Base-by-base conservation (phyloP, 2,329 filamentous ascomycete species). In the Ophiostoma montium region DNA sequence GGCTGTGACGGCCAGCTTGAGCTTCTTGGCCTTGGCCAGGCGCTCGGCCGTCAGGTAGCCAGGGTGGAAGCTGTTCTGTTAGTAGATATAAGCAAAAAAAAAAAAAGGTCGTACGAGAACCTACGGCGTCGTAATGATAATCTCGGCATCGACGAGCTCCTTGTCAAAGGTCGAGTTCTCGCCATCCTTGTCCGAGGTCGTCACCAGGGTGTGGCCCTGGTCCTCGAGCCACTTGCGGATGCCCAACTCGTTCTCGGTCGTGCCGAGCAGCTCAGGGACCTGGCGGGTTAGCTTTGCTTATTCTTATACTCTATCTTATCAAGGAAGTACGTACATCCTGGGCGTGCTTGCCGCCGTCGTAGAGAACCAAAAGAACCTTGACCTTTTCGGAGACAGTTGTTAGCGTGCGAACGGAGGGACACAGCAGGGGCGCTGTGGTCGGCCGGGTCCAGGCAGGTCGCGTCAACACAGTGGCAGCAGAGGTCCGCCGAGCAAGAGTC, bases 71-170 rank as follows among this genome's bases (percentile, higher is more conserved):
- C 86, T 94, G 27, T 19, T 2, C 3, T 18, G 45, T 51, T 30
- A 44, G 44, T 12, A 8, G 23, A 8, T 8, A 4, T 27, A 8
- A 27, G n/a, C 19, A 10, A 16, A 8, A 3, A 18, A 2, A 21
- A 3, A 4, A 9, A 6, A 11, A 3, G 21, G 3, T 16, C 5
- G 13, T 2, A 42, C 23, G 7, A 5, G 23, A 18, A 56, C 75
- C 54, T 68, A 95, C 85, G 92, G 92, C 51, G 92, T 98, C 59
- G 92, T 98, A 70, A 98, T 96, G 77, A 98, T 96, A 69, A 98
- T 76, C 70, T 98, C 92, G 54, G 92, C 88, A 64, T 96, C 92
- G 54, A 92, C 88, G 49, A 98, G 79, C 72, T 98, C 87, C 73
- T 89, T 78, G 70, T 96, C 92, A 53, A 98, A 96, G 58, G 76